Evolutionary conservation across 345 rosid species (phyloP), one percentile per base, ranked within the genome.

Genomic region (Eucalyptus lansdowneana): DNA sequence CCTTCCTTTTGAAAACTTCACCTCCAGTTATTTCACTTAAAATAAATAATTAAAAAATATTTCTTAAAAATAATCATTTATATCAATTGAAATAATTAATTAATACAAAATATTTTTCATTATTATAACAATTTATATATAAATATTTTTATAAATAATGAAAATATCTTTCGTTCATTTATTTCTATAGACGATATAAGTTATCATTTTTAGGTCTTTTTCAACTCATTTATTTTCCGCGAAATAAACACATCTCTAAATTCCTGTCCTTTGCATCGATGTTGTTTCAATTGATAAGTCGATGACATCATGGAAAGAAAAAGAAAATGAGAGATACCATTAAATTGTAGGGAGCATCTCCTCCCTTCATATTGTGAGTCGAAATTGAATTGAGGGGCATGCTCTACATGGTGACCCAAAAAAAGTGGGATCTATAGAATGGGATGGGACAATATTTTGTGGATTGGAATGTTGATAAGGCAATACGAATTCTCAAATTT

Each of bases 161-260:
- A 65, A 65, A n/a, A 6, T 65, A n/a, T n/a, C 0, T n/a, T 29
- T 65, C 3, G 6, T n/a, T 65, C 37, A 14, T 65, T 65, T 15
- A n/a, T n/a, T n/a, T 65, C 0, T n/a, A 1, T 29, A 7, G 5
- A 0, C 2, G 0, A 14, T 65, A n/a, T 14, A n/a, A 7, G 21
- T 65, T 7, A n/a, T 65, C 31, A 14, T n/a, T 65, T n/a, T 65
- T 29, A 19, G 58, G 58, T 53, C 58, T 53, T 53, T 53, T 21
- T 53, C 0, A 53, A 21, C 5, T 53, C 0, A 0, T 53, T 19
- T 53, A 21, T 19, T 53, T 53, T 53, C 1, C 0, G 0, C 0
- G 3, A 27, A 62, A 29, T 0, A 6, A 62, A 2, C 0, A 0
- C 34, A 62, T 53, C 37, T 40, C 19, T n/a, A 65, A 8, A 1